Evolutionary conservation across 2,329 filamentous ascomycete species (phyloP).

Genomic region (Dothistroma pini): DNA sequence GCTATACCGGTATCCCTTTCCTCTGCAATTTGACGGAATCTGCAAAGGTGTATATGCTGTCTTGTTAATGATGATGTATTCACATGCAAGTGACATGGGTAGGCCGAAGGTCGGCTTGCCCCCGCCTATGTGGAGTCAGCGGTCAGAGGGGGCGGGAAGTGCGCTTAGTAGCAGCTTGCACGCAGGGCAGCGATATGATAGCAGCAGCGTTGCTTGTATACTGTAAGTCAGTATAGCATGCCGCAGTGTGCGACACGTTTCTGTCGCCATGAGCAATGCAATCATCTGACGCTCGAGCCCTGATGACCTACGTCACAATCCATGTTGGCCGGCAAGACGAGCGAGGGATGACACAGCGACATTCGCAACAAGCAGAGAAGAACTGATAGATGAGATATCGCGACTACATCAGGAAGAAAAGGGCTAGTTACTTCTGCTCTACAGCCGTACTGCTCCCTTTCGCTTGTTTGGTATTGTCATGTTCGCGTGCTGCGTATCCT

Average conservation of each 20-base stretch:
- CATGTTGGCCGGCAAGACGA: not conserved
- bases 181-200: not conserved
- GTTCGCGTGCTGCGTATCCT: not conserved
- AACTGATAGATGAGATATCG: not conserved
- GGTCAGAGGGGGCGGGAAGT: not conserved
- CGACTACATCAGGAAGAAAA: not conserved
- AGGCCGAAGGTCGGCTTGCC: not conserved
- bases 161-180: not conserved
- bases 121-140: not conserved
- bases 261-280: not conserved
- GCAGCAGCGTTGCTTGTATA: not conserved
- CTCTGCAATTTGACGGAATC: too few relatives aligned
- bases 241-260: not conserved
- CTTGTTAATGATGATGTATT: too few relatives aligned
- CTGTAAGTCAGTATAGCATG: not conserved
- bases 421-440: slow-evolving; percentile 7
- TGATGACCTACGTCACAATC: not conserved
- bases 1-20: too few relatives aligned
- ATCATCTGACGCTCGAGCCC: not conserved
- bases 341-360: not conserved
- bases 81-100: not conserved
- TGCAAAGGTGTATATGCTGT: too few relatives aligned
- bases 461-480: not conserved
- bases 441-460: slow-evolving; percentile 1
- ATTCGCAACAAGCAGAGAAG: not conserved